Base-by-base conservation (phyloP, 495 filamentous ascomycete genomes). In the Hypoxylon fragiforme region DNA sequence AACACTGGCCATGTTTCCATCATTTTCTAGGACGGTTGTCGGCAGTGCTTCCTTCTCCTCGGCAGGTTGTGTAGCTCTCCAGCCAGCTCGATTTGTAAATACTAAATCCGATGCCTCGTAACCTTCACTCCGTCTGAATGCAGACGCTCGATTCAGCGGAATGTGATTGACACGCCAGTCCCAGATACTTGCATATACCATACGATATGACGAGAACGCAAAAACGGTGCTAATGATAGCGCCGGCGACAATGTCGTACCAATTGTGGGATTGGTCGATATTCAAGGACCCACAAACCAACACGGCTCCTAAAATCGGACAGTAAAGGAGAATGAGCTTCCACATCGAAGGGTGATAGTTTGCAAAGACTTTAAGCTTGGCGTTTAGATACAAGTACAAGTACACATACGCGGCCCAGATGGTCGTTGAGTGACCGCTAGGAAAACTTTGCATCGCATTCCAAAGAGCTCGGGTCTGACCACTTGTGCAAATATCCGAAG, bases 261-360 rank as follows among this genome's bases (percentile, higher is more conserved):
- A 81, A 48, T 78, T 70, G 54, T 81, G 78, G 24, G 62, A 57
- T 9, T 50, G 18, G 37, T 83, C 80, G 41, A 82, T 75, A 1
- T 74, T 77, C 9, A 81, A 62, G 0, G 74, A 64, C 7, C 77
- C 76, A 13, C 74, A 72, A 36, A 83, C 70, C 14, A 83, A 58
- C 1, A 68, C 68, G 2, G 77, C 77, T 4, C 74, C 77, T 7
- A 81, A 61, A 21, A 82, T 69, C 0, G 80, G 79, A 16, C 71
- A 60, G 50, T 74, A 75, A 14, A 76, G 56, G 3, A 69, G 70
- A 21, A 77, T 65, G 5, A 81, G 66, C 62, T 82, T 82, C 80
- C 80, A 82, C 69, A 79, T 71, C 7, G 76, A 67, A 2, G 80
- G 72, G 37, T 80, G 78, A 55, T 81, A 77, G 51, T 83, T 79